Conservation (phyloP, 257 asterid species). For the Jacaranda mimosifolia region DNA sequence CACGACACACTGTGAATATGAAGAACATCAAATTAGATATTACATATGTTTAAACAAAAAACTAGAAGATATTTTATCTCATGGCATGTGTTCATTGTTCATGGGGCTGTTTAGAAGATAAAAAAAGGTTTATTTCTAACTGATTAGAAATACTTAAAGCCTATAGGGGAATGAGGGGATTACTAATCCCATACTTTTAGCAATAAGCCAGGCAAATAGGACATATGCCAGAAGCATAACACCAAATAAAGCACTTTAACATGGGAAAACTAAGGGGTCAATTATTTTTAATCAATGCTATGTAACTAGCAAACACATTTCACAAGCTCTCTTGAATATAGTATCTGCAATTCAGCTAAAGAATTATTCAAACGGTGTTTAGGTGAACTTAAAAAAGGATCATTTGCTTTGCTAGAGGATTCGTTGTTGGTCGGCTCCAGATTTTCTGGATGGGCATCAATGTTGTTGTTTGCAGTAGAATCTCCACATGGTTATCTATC, state of each 20-base stretch:
- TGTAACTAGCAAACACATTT: constrained; percentile 9
- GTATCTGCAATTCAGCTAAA: constrained; percentile 20
- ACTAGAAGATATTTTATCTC: no score
- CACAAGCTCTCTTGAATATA: constrained; percentile 25
- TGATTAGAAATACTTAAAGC: no score
- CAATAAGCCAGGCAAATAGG: constrained; percentile 19
- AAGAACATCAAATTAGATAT: no score
- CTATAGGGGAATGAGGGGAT: no score
- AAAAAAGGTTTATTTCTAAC: no score
- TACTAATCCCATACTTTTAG: no score
- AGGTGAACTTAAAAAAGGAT: constrained; percentile 53
- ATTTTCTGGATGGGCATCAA: constrained; percentile 53
- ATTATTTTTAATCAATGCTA: not conserved
- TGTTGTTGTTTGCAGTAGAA: constrained; percentile 44
- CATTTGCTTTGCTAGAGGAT: constrained; percentile 50
- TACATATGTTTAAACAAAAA: no score
- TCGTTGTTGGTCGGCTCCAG: constrained; percentile 54
- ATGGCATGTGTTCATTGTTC: no score
- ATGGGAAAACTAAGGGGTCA: constrained; percentile 4
- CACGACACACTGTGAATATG: no score
- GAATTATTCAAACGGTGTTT: constrained; percentile 22
- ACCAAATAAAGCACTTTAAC: constrained; percentile 22
- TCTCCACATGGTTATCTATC: constrained; percentile 61
- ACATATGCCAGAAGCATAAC: not conserved
- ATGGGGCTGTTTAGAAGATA: no score